Conservation (phyloP, 306 rosid species). For the Leucaena leucocephala region DNA sequence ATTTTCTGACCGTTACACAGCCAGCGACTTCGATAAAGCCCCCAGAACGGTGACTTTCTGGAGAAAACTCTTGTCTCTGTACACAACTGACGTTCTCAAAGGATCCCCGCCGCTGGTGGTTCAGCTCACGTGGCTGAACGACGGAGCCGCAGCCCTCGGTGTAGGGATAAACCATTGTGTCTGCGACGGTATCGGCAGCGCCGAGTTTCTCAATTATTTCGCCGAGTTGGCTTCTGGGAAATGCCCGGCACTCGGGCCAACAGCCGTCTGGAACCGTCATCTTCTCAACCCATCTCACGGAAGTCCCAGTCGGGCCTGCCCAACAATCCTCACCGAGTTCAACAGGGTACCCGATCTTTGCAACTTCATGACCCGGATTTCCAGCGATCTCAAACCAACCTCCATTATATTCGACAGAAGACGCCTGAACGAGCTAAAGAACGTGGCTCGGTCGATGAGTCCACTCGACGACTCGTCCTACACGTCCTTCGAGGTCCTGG, state of each 20-base stretch:
- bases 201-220: conserved; percentile 68
- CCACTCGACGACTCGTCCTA: conserved; percentile 23
- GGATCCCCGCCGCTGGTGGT: conserved; percentile 75
- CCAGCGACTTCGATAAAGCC: conserved; percentile 57
- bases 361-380: conserved; percentile 63
- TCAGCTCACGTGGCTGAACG: conserved; percentile 83
- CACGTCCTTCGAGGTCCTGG: conserved; percentile 78
- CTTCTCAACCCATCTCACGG: conserved; percentile 36
- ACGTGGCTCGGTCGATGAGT: conserved; percentile 41
- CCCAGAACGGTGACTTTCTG: conserved; percentile 62
- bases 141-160: conserved; percentile 73
- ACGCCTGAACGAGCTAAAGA: conserved; percentile 49
- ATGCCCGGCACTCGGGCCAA: conserved; percentile 17
- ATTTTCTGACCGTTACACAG: conserved; percentile 41
- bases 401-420: conserved; percentile 47
- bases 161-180: conserved; percentile 78
- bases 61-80: conserved; percentile 65
- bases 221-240: conserved; percentile 54
- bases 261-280: conserved; percentile 78
- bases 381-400: conserved; percentile 60
- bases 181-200: conserved; percentile 81
- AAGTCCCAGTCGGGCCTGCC: background rate
- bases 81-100: conserved; percentile 68
- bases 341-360: conserved; percentile 64
- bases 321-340: conserved; percentile 50